Conservation (phyloP, 2,329 filamentous ascomycete genomes). For the Ophiosphaerella korrae region DNA sequence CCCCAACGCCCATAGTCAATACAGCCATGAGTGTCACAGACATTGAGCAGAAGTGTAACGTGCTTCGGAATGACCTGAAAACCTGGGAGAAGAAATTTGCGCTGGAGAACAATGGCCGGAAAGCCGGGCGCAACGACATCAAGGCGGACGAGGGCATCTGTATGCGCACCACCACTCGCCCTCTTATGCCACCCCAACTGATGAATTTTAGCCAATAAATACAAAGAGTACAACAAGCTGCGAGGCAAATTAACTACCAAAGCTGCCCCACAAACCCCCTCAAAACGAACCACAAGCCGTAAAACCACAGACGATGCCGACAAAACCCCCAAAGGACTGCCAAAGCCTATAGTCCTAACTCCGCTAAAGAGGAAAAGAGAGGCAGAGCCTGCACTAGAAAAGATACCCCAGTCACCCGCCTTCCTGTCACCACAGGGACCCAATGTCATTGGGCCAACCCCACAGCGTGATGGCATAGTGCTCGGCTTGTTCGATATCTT, state of each 20-base stretch:
- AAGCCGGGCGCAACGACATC: constrained; percentile 76
- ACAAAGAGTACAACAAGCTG: constrained; percentile 74
- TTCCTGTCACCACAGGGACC: constrained; percentile 40
- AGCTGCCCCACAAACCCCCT: constrained; percentile 37
- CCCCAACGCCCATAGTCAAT: constrained; percentile 11
- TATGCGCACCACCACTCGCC: constrained; percentile 47
- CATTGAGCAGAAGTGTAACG: constrained; percentile 74
- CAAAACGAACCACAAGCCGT: constrained; percentile 33
- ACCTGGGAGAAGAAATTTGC: constrained; percentile 74
- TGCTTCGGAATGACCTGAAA: constrained; percentile 76
- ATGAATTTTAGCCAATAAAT: constrained; percentile 65
- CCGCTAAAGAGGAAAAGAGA: constrained; percentile 41
- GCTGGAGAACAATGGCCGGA: constrained; percentile 65
- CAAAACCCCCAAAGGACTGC: constrained; percentile 33
- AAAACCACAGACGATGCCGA: constrained; percentile 25
- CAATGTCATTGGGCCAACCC: constrained; percentile 70
- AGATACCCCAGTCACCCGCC: constrained; percentile 14
- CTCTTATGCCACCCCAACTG: constrained; percentile 6
- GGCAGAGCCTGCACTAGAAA: constrained; percentile 21
- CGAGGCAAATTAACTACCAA: constrained; percentile 48
- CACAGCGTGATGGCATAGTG: constrained; percentile 77
- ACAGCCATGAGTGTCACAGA: constrained; percentile 35
- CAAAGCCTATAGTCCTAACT: constrained; percentile 25
- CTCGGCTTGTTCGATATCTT: constrained; percentile 78
- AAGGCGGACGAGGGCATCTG: constrained; percentile 74